A percentile compares a stretch with the other conserved stretches of the same genome.
phyloP scores from a whole-genome alignment of 2,329 filamentous ascomycete genomes.

The Colletotrichum sp. region DNA sequence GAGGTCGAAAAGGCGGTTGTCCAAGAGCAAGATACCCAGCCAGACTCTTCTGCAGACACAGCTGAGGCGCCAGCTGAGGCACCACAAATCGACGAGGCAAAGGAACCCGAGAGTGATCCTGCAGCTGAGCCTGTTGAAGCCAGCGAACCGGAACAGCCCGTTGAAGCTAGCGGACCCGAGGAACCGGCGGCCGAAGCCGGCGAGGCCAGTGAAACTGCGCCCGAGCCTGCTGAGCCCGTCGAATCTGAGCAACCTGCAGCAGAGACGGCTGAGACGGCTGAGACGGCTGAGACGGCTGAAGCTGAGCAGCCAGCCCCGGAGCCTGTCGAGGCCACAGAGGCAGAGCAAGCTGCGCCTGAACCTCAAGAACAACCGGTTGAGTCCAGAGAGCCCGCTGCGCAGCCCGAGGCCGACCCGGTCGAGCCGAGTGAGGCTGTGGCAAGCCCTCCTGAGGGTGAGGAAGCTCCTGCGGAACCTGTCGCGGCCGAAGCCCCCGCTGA shows the following conservation, averaged over 20 bases:
- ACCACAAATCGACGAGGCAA: background rate
- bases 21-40: background rate
- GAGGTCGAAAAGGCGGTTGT: background rate
- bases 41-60: background rate
- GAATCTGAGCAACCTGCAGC: background rate
- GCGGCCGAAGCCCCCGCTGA: background rate
- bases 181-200: background rate
- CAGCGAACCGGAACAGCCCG: background rate
- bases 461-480: background rate
- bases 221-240: background rate
- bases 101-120: background rate
- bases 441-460: background rate
- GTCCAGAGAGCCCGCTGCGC: background rate
- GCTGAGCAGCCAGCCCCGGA: background rate
- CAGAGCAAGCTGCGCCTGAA: background rate
- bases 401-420: background rate
- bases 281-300: background rate
- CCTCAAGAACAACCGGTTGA: background rate
- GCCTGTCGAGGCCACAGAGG: background rate
- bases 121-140: background rate
- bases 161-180: background rate
- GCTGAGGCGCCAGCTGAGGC: background rate
- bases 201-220: background rate
- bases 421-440: background rate
- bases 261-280: background rate